These are phyloP conservation scores for Mycogone perniciosa DNA, from an alignment of 2,329 filamentous ascomycete genomes.

Conservation along the genomic window DNA sequence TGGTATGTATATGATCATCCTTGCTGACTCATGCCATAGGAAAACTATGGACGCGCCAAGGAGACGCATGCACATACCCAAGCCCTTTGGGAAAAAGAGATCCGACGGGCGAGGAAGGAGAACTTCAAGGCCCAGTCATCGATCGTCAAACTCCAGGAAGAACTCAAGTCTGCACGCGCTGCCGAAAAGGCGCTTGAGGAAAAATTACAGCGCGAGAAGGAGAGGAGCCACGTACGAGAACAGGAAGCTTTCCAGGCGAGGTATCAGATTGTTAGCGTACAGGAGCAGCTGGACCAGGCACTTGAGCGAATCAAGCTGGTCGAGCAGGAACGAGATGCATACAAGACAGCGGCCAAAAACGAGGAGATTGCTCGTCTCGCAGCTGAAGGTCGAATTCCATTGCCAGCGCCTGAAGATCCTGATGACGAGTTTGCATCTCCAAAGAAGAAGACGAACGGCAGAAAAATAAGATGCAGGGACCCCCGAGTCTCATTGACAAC, in stretches of 20 bases:
- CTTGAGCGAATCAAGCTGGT: conserved; percentile 57
- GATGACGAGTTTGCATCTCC: conserved; percentile 57
- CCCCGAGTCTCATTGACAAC: conserved; percentile 41
- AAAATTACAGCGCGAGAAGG: conserved; percentile 56
- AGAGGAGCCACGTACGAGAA: conserved; percentile 43
- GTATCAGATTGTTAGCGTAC: conserved; percentile 57
- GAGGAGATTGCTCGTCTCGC: conserved; percentile 68
- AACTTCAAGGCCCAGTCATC: conserved; percentile 67
- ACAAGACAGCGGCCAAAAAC: conserved; percentile 65
- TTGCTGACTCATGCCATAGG: conserved; percentile 35
- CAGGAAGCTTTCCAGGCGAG: conserved; percentile 59
- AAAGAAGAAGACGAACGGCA: conserved; percentile 31
- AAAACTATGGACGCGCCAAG: conserved; percentile 63
- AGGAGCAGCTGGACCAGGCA: conserved; percentile 61
- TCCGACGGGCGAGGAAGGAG: conserved; percentile 62
- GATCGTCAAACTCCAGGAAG: conserved; percentile 66
- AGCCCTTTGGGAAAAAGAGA: conserved; percentile 67
- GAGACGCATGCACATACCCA: conserved; percentile 62
- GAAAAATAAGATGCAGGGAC: conserved; percentile 24
- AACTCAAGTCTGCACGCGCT: conserved; percentile 56
- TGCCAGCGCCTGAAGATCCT: conserved; percentile 48
- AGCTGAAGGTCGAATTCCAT: conserved; percentile 61
- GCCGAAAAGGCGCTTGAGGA: conserved; percentile 51
- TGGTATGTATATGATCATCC: too few species aligned
- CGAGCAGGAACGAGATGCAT: conserved; percentile 68